These are phyloP conservation scores for Wilhelminamyces savonicus DNA, from an alignment of 805 yeast species.

Conservation along the genomic window DNA sequence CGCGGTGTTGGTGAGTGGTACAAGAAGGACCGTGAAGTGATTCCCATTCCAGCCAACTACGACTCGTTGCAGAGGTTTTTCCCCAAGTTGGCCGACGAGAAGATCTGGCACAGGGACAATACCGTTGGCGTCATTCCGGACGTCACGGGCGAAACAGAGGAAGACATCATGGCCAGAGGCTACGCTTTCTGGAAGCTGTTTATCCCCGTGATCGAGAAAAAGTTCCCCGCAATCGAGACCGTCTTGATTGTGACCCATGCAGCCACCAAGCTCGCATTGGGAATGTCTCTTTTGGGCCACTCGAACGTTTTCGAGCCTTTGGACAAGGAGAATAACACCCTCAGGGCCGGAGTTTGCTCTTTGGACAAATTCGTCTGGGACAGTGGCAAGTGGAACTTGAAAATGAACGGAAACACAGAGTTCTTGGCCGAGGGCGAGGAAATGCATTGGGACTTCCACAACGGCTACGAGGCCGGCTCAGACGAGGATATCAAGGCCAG, in stretches of 20 bases:
- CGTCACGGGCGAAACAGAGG: conserved; percentile 65
- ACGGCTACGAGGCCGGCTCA: conserved; percentile 80
- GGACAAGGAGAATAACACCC: conserved; percentile 29
- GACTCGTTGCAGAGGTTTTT: conserved; percentile 49
- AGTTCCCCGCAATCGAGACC: conserved; percentile 54
- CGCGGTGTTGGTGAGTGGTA: conserved; percentile 93
- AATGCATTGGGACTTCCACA: conserved; percentile 86
- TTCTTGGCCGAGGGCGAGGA: conserved; percentile 78
- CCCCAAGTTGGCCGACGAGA: conserved; percentile 27
- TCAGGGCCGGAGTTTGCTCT: conserved; percentile 81
- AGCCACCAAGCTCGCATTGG: conserved; percentile 84
- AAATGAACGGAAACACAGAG: conserved; percentile 66
- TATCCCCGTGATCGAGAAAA: conserved; percentile 48
- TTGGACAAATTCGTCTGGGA: conserved; percentile 50
- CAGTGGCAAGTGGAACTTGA: conserved; percentile 47
- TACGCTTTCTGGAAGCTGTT: conserved; percentile 47
- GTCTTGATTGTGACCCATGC: conserved; percentile 86
- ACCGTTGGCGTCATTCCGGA: conserved; percentile 56
- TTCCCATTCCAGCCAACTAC: conserved; percentile 63
- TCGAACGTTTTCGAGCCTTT: conserved; percentile 45
- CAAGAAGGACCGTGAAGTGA: conserved; percentile 55
- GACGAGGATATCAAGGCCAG: conserved; percentile 74
- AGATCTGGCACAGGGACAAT: conserved; percentile 42
- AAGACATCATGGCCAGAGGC: conserved; percentile 62
- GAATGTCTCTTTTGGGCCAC: conserved; percentile 63